Base-by-base conservation (phyloP, 768 basidiomycete species). In the Macrolepiota fuliginosa region DNA sequence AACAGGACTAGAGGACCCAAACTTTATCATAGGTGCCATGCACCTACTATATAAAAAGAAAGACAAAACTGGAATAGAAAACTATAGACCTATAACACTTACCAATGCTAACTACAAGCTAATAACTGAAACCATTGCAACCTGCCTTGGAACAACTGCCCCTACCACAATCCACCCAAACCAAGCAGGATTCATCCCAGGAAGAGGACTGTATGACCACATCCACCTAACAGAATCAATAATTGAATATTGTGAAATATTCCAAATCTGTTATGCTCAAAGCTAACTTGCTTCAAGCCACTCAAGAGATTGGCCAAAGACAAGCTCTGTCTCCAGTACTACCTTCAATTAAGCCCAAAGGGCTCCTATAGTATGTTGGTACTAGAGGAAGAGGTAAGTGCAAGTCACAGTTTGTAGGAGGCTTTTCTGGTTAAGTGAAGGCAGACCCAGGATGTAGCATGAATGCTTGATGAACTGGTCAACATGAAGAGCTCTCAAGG, bases 11-110 rank as follows among this genome's bases (percentile, higher is more conserved):
- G 54, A 27, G 1, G 2, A 9, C 0, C 66, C 70, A 0, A 3
- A n/a, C 0, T 81, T 77, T 49, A 32, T 71, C 0, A 47, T 69
- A 2, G 79, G 78, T 0, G 73, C 72, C 73, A 72, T 76, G 66
- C 72, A 74, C 67, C 76, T 75, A 0, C 36, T 81, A 0, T 81
- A 76, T 56, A 82, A 81, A 47, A 81, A 81, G 37, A 74, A 72
- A 19, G 75, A 77, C 7, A 56, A 39, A 2, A 62, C 40, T 0
- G 60, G 71, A 2, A 75, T 78, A 1, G 68, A 39, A 19, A 76
- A 74, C 58, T 77, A 78, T 40, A 0, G 72, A 0, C 76, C 75
- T 0, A 76, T 80, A 0, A 77, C 74, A 0, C 62, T 77, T 0
- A 65, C 73, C 0, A 76, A 76, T 63, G 54, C 65, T 2, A 72